phyloP scores from a whole-genome alignment of 164 flowering plant genomes.

The Kalanchoe fedtschenkoi region DNA sequence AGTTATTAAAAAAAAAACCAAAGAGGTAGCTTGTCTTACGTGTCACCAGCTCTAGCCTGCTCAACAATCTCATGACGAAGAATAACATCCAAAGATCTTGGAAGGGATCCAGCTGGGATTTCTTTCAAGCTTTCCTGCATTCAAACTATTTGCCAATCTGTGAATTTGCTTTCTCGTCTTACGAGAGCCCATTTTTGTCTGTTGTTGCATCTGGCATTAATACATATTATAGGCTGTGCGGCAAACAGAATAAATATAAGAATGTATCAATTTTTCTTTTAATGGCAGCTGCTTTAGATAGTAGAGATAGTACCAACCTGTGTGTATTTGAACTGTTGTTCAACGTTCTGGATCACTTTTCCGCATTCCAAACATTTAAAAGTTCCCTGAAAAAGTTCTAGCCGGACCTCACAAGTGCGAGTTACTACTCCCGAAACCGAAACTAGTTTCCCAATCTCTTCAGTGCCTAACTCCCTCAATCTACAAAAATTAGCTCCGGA shows the following conservation, averaged over 20 bases:
- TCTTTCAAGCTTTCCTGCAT: conserved; percentile 98
- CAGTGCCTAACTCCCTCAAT: conserved; percentile 68
- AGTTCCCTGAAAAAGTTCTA: conserved; percentile 87
- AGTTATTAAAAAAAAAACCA: too few relatives aligned
- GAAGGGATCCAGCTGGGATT: conserved; percentile 95
- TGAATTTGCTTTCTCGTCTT: conserved; percentile 87
- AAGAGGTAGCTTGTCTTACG: conserved; percentile 42
- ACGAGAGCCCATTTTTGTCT: conserved; percentile 68
- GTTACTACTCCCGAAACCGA: conserved; percentile 90
- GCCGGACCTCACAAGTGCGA: conserved; percentile 96
- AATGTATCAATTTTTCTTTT: not conserved
- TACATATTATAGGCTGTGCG: conserved; percentile 87
- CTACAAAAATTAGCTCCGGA: conserved; percentile 19
- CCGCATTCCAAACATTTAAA: conserved; percentile 94
- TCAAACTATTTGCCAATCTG: conserved; percentile 98
- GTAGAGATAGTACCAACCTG: conserved; percentile 36
- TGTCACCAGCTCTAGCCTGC: conserved; percentile 98
- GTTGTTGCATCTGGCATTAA: conserved; percentile 54
- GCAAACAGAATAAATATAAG: not conserved
- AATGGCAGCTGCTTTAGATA: not conserved
- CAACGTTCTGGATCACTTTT: conserved; percentile 63
- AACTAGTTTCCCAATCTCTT: conserved; percentile 80
- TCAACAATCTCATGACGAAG: conserved; percentile 98
- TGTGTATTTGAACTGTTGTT: conserved; percentile 92
- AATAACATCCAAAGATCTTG: conserved; percentile 90